Conservation (phyloP, 1,284 basidiomycete species). For the Puccinia novopanici region DNA sequence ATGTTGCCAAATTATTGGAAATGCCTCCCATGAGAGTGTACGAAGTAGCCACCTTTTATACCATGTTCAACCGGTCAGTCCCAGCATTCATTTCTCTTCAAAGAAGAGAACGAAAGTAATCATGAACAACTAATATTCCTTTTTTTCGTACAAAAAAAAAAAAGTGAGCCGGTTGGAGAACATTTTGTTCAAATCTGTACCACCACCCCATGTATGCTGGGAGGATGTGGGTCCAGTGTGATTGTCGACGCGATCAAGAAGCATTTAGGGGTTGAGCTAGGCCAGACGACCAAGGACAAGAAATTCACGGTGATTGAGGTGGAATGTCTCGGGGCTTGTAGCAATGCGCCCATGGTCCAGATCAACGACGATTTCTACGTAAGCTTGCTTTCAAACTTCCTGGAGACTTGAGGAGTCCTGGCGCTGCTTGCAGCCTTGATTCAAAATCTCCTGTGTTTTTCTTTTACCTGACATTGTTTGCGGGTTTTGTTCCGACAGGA, state of each 20-base stretch:
- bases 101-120: not conserved
- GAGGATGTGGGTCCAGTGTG: slow-evolving; percentile 77
- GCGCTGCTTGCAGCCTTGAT: not conserved
- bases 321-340: slow-evolving; percentile 96
- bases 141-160: not conserved
- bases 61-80: slow-evolving; percentile 79
- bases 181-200: slow-evolving; percentile 98
- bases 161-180: slow-evolving; percentile 86
- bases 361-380: slow-evolving; percentile 96
- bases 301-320: slow-evolving; percentile 98
- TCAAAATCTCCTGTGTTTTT: slow-evolving; percentile 1
- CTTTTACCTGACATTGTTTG: not conserved
- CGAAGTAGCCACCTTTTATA: slow-evolving; percentile 99
- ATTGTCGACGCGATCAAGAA: slow-evolving; percentile 82
- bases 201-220: slow-evolving; percentile 96
- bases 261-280: slow-evolving; percentile 76
- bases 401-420: not conserved
- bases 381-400: slow-evolving; percentile 58
- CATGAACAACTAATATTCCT: not conserved
- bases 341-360: slow-evolving; percentile 98
- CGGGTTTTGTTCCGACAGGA: slow-evolving; percentile 65
- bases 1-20: slow-evolving; percentile 74
- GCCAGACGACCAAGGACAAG: slow-evolving; percentile 88
- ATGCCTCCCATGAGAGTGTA: slow-evolving; percentile 99
- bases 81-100: not conserved